These are phyloP conservation scores for Aspergillus japonicus DNA, from an alignment of 2,329 filamentous ascomycete genomes.

Conservation along the genomic window DNA sequence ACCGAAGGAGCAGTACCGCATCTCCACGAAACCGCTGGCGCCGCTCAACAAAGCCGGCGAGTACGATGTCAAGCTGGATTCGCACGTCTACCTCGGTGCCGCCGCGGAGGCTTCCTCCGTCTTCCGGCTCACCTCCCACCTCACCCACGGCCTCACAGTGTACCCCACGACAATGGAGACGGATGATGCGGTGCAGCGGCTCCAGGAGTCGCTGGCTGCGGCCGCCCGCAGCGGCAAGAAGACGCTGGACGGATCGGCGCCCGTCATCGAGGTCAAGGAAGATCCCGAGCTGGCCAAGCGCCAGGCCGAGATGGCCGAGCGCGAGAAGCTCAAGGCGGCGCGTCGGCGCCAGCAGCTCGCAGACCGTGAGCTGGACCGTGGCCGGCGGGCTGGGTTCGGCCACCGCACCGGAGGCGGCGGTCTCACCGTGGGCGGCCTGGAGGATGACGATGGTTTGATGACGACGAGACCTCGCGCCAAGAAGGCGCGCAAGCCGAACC, in stretches of 20 bases:
- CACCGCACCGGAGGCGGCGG: conserved; percentile 49
- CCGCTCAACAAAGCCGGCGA: conserved; percentile 53
- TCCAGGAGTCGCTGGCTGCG: conserved; percentile 61
- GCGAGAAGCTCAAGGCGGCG: conserved; percentile 55
- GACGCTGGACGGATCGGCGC: conserved; percentile 52
- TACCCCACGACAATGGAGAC: conserved; percentile 56
- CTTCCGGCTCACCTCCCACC: conserved; percentile 61
- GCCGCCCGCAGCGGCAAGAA: conserved; percentile 54
- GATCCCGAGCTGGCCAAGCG: conserved; percentile 63
- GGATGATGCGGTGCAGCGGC: conserved; percentile 60
- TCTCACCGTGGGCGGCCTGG: conserved; percentile 56
- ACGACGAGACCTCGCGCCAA: conserved; percentile 42
- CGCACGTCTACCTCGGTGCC: conserved; percentile 63
- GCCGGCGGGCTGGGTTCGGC: conserved; percentile 48
- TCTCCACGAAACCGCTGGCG: conserved; percentile 58
- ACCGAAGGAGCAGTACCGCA: conserved; percentile 60
- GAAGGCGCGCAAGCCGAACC: conserved; percentile 41
- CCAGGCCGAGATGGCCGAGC: conserved; percentile 60
- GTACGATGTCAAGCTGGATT: conserved; percentile 57
- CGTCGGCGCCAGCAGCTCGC: conserved; percentile 57
- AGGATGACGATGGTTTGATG: conserved; percentile 55
- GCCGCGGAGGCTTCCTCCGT: conserved; percentile 58
- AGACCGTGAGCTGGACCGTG: conserved; percentile 56
- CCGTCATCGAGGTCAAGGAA: conserved; percentile 58
- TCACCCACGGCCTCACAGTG: conserved; percentile 60